These are phyloP conservation scores for Monascus ruber DNA, from an alignment of 2,329 filamentous ascomycete species.

Conservation along the genomic window DNA sequence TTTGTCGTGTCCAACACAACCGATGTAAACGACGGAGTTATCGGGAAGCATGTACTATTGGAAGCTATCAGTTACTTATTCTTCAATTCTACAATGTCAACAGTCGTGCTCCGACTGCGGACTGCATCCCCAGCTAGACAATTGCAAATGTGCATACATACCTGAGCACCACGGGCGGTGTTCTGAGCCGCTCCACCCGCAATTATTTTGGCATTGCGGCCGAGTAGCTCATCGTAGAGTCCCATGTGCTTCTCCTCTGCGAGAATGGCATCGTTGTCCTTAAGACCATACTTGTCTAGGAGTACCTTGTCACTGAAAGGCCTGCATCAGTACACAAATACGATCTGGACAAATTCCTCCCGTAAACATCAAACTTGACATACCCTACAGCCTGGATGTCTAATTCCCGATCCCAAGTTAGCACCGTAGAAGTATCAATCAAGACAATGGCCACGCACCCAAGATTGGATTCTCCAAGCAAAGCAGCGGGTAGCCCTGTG, in stretches of 20 bases:
- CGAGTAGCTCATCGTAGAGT: slow-evolving; percentile 87
- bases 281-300: slow-evolving; percentile 84
- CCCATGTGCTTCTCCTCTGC: slow-evolving; percentile 81
- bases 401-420: slow-evolving; percentile 25
- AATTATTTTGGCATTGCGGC: slow-evolving; percentile 87
- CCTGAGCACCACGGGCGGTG: slow-evolving; percentile 84
- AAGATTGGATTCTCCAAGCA: slow-evolving; percentile 96
- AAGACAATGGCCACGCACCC: slow-evolving; percentile 42
- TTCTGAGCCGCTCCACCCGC: slow-evolving; percentile 96
- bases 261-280: slow-evolving; percentile 95
- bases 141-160: slow-evolving; percentile 16
- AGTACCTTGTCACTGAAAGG: slow-evolving; percentile 60
- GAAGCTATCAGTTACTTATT: too few species aligned
- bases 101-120: background rate
- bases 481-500: slow-evolving; percentile 76
- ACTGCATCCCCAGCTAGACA: background rate
- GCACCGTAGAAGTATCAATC: slow-evolving; percentile 4
- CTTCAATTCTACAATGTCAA: too few species aligned
- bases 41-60: slow-evolving; percentile 72
- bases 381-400: slow-evolving; percentile 80
- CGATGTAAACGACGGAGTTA: slow-evolving; percentile 85
- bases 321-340: slow-evolving; percentile 13
- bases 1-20: slow-evolving; percentile 90
- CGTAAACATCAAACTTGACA: slow-evolving; percentile 13
- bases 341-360: background rate